Evolutionary conservation across 805 yeast species (phyloP).

Genomic region (Starmerella gropengiesseri): DNA sequence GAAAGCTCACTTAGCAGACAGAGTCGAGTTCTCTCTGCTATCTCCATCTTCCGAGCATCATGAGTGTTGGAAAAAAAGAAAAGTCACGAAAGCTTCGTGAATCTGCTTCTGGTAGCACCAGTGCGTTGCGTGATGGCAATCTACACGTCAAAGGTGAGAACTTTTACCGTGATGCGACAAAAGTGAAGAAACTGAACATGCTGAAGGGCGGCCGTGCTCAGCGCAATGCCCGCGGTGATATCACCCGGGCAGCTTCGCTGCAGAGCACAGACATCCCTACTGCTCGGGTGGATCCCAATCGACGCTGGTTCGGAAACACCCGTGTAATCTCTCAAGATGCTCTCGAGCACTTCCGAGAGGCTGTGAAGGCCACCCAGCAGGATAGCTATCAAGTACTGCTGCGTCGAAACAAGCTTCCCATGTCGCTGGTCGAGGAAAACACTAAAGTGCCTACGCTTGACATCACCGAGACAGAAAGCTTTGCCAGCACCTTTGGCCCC

Average conservation of each 20-base stretch:
- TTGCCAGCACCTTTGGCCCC: constrained; percentile 77
- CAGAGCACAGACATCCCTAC: constrained; percentile 80
- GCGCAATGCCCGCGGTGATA: constrained; percentile 78
- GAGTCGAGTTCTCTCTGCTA: too few relatives aligned
- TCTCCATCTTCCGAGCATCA: too few relatives aligned
- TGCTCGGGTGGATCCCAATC: constrained; percentile 91
- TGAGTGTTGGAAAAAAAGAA: constrained; percentile 94
- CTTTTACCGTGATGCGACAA: constrained; percentile 84
- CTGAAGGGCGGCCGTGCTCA: constrained; percentile 83
- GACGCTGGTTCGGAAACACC: constrained; percentile 96
- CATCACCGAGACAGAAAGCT: constrained; percentile 82
- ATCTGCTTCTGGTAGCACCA: constrained; percentile 26
- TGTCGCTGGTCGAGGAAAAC: constrained; percentile 85
- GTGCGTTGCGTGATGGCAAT: constrained; percentile 62
- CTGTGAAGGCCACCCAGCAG: constrained; percentile 72
- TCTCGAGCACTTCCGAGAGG: constrained; percentile 82
- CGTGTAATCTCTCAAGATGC: constrained; percentile 97
- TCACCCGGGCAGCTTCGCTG: constrained; percentile 73
- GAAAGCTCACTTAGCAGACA: too few relatives aligned
- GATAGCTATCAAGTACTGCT: constrained; percentile 79
- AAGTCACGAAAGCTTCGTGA: constrained; percentile 73
- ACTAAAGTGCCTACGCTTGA: constrained; percentile 63
- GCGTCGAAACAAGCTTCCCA: constrained; percentile 84
- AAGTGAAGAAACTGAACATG: constrained; percentile 82
- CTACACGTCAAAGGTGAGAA: constrained; percentile 93